phyloP scores from a whole-genome alignment of 345 rosid genomes.

The Brassica juncea region DNA sequence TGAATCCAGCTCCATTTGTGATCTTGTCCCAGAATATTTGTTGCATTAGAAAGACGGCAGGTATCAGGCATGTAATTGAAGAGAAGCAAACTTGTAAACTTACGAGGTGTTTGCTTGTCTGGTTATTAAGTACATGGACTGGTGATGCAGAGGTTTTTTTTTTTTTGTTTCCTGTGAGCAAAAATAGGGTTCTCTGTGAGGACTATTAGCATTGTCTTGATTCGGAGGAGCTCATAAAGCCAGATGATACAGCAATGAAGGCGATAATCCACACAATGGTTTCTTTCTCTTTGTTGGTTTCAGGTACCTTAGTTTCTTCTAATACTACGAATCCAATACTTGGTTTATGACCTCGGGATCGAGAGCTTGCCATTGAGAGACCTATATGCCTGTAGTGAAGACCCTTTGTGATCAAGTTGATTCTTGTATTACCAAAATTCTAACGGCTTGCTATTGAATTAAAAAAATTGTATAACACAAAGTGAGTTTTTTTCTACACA shows the following conservation, averaged over 20 bases:
- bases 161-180: no score
- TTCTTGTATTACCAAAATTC: slow-evolving; percentile 17
- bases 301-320: slow-evolving; percentile 2
- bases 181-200: background rate
- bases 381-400: background rate
- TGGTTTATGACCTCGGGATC: background rate
- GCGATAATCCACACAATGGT: no score
- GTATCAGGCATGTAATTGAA: slow-evolving; percentile 48
- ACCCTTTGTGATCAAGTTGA: slow-evolving; percentile 1
- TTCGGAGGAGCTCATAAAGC: background rate
- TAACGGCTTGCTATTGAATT: background rate
- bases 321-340: background rate
- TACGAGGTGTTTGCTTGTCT: no score
- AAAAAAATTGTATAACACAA: slow-evolving; percentile 1
- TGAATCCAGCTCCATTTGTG: slow-evolving; percentile 57
- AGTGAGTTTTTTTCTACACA: slow-evolving; percentile 16
- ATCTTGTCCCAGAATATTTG: slow-evolving; percentile 59
- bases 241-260: background rate
- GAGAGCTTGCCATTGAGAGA: background rate
- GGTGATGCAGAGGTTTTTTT: no score
- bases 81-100: slow-evolving; percentile 50
- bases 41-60: slow-evolving; percentile 56
- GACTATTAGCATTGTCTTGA: background rate
- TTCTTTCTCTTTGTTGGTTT: no score
- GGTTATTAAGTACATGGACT: no score